Percentiles rank a stretch among this genome's conserved stretches.
Evolutionary conservation across 441 rosid genomes (phyloP).

Genomic region (Adansonia rubrostipa): DNA sequence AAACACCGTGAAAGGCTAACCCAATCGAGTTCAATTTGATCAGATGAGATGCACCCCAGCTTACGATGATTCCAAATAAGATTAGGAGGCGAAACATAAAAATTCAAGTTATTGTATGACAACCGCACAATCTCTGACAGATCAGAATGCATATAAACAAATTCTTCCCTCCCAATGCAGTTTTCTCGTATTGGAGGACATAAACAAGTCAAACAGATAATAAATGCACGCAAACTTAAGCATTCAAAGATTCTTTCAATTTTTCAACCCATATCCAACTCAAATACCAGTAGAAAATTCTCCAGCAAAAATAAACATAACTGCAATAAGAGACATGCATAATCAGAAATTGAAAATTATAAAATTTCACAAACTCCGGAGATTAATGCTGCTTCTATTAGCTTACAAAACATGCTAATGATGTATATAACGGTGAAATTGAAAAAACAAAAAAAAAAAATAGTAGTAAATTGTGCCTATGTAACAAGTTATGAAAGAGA

Average conservation of each 20-base stretch:
- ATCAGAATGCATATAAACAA: not conserved
- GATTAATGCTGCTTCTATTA: not conserved
- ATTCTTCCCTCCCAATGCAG: not conserved
- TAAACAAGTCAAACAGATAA: not conserved
- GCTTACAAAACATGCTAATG: not conserved
- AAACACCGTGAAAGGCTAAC: not conserved
- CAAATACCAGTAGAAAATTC: not conserved
- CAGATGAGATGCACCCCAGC: not conserved
- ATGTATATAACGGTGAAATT: not conserved
- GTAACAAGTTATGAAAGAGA: conserved; percentile 7
- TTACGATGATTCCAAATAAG: not conserved
- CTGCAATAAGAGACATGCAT: not conserved
- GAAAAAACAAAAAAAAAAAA: not conserved
- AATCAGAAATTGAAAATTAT: not conserved
- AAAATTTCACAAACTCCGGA: conserved; percentile 1
- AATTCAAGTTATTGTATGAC: not conserved
- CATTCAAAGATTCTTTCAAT: not conserved
- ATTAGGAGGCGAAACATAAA: not conserved
- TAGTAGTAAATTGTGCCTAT: not conserved
- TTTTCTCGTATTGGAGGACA: not conserved
- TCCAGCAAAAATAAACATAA: not conserved
- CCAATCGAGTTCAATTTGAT: not conserved
- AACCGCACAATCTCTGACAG: conserved; percentile 10
- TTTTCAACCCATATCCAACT: not conserved
- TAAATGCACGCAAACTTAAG: not conserved